Conservation (phyloP, 1,284 basidiomycete species). For the Tausonia pullulans region DNA sequence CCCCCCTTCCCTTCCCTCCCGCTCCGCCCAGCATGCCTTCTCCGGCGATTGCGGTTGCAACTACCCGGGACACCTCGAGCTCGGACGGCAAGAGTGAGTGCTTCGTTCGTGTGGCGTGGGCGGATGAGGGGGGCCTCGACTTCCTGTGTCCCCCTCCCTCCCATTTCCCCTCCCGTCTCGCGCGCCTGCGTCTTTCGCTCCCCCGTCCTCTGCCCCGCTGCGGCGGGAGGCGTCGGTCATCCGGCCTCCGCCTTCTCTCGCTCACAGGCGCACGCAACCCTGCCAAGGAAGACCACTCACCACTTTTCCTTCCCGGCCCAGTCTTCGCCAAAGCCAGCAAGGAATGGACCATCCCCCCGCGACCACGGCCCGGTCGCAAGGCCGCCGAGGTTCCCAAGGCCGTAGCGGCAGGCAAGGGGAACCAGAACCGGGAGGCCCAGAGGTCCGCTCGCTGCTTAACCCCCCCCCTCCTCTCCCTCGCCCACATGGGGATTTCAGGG, state of each 20-base stretch:
- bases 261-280: neutral
- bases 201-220: neutral
- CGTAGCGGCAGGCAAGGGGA: neutral
- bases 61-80: constrained; percentile 3
- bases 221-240: neutral
- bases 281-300: neutral
- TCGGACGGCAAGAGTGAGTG: constrained; percentile 5
- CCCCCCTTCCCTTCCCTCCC: neutral
- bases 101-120: neutral
- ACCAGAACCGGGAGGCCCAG: constrained; percentile 15
- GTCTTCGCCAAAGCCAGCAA: constrained; percentile 16
- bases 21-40: too few relatives aligned
- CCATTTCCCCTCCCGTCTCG: neutral
- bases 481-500: neutral
- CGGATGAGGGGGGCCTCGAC: neutral
- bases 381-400: neutral
- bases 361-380: constrained; percentile 15
- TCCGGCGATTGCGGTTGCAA: neutral
- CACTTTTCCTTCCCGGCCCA: neutral
- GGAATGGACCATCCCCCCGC: constrained; percentile 16
- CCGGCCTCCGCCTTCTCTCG: neutral
- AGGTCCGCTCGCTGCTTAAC: neutral
- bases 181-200: neutral
- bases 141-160: neutral
- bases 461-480: neutral